phyloP scores from a whole-genome alignment of 495 filamentous ascomycete species.

The Penicillium steckii region DNA sequence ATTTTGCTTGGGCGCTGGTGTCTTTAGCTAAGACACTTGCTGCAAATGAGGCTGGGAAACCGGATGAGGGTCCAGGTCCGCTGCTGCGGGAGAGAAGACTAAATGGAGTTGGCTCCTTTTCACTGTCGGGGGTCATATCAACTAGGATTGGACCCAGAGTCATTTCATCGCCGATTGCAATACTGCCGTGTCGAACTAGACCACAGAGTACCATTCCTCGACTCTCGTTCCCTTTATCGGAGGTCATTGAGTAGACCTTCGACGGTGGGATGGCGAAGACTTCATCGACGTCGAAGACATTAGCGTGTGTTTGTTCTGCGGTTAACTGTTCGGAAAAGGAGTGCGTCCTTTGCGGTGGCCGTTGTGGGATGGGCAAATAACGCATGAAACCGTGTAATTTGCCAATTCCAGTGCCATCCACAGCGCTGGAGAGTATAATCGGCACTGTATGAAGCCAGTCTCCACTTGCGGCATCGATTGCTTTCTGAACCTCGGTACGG shows the following conservation, averaged over 20 bases:
- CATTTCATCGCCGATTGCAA: conserved; percentile 77
- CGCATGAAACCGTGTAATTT: conserved; percentile 79
- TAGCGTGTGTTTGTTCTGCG: conserved; percentile 40
- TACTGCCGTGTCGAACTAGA: conserved; percentile 71
- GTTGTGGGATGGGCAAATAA: conserved; percentile 67
- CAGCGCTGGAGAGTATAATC: conserved; percentile 83
- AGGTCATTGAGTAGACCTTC: conserved; percentile 41
- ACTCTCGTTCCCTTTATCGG: conserved; percentile 38
- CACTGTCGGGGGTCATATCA: conserved; percentile 28
- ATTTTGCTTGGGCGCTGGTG: conserved; percentile 45
- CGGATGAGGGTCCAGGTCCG: conserved; percentile 30
- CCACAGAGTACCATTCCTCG: conserved; percentile 74
- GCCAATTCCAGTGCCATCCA: conserved; percentile 79
- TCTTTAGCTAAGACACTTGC: conserved; percentile 28
- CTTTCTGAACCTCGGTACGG: conserved; percentile 47
- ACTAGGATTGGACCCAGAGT: conserved; percentile 73
- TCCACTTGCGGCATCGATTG: conserved; percentile 40
- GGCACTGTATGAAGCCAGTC: conserved; percentile 63
- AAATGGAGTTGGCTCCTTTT: conserved; percentile 14
- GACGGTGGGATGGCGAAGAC: conserved; percentile 62
- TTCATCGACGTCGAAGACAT: conserved; percentile 87
- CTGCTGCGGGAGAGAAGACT: conserved; percentile 34
- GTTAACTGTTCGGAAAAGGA: conserved; percentile 18
- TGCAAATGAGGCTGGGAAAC: conserved; percentile 34
- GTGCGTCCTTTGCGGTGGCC: conserved; percentile 40